Evolutionary conservation across 148 eudicot genomes (phyloP), one percentile per base, ranked within the genome.

Genomic region (Salicornia ramosissima): DNA sequence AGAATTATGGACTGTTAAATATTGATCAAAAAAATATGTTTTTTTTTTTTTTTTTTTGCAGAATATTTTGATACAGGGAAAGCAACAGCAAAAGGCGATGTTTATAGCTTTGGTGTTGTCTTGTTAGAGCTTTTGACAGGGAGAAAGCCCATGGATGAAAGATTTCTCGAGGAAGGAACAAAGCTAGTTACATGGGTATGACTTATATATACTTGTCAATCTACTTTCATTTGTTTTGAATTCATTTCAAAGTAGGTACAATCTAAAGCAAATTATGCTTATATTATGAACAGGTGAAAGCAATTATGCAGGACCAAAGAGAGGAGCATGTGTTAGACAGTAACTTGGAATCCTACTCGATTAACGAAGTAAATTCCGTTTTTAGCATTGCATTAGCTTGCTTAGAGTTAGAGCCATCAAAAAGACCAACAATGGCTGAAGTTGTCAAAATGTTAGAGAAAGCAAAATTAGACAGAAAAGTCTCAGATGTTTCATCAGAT

Each of bases 1-100:
- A 13, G 60, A 31, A 61, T 62, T 15, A 62, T 46, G 42, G 8
- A 50, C 12, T n/a, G 36, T 42, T 7, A n/a, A 21, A 47, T 21
- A 0, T 22, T 39, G 4, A 64, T 34, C 24, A 47, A 25, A 7
- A 29, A n/a, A 30, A 57, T 19, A 0, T 18, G 62, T 39, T 22
- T 36, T 24, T n/a, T 40, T n/a, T 39, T 22, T 36, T 24, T n/a
- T 40, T n/a, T 71, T 67, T 60, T 29, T 68, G 72, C 88, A 93
- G 98, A 93, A 62, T 93, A 93, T 74, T 93, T 93, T 72, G 98
- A 93, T 45, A 90, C 95, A 2, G 98, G 98, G 34, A 88, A 84
- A 82, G 98, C 96, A 67, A 93, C 98, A 18, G 86, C 83, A 33
- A 93, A 93, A 75, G 96, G 96, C 11, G 98, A 93, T 80, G 98